Percentiles rank a stretch among this genome's conserved stretches.
Evolutionary conservation across 768 basidiomycete species (phyloP).

Genomic region (Clavaria fumosa): DNA sequence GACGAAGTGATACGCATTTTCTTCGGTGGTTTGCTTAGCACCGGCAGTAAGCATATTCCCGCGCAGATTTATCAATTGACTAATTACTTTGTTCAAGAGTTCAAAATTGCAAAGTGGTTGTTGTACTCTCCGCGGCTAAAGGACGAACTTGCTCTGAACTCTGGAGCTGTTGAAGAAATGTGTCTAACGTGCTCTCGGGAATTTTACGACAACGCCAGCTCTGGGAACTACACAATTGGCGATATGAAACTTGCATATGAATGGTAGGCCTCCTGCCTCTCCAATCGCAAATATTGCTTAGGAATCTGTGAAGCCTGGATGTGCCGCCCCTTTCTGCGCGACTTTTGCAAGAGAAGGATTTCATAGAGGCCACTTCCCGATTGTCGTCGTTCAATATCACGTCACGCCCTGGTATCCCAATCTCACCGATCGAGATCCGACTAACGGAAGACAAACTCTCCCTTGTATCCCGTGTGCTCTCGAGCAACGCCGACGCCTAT

Average conservation of each 20-base stretch:
- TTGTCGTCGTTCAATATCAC: slow-evolving; percentile 83
- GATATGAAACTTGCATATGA: slow-evolving; percentile 97
- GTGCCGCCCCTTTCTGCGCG: slow-evolving; percentile 52
- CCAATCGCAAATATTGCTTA: background rate
- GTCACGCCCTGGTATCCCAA: slow-evolving; percentile 56
- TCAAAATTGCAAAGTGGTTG: slow-evolving; percentile 50
- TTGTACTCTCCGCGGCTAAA: slow-evolving; percentile 26
- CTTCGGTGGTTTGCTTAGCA: slow-evolving; percentile 71
- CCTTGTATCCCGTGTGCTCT: slow-evolving; percentile 75
- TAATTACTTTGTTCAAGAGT: slow-evolving; percentile 28
- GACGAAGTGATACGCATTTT: slow-evolving; percentile 73
- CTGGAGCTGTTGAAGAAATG: slow-evolving; percentile 50
- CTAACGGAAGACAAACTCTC: slow-evolving; percentile 79
- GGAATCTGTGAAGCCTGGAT: slow-evolving; percentile 38
- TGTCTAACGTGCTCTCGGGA: slow-evolving; percentile 73
- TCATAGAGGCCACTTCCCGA: slow-evolving; percentile 94
- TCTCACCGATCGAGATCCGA: slow-evolving; percentile 88
- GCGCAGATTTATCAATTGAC: slow-evolving; percentile 7
- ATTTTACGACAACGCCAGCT: slow-evolving; percentile 88
- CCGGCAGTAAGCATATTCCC: slow-evolving; percentile 50
- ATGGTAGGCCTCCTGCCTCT: slow-evolving; percentile 41
- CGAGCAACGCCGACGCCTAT: slow-evolving; percentile 74
- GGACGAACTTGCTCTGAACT: slow-evolving; percentile 33
- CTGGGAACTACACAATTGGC: slow-evolving; percentile 82
- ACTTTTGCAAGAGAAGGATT: slow-evolving; percentile 62